Evolutionary conservation across 2,329 filamentous ascomycete genomes (phyloP).

Genomic region (Proliferodiscus dingleyae): DNA sequence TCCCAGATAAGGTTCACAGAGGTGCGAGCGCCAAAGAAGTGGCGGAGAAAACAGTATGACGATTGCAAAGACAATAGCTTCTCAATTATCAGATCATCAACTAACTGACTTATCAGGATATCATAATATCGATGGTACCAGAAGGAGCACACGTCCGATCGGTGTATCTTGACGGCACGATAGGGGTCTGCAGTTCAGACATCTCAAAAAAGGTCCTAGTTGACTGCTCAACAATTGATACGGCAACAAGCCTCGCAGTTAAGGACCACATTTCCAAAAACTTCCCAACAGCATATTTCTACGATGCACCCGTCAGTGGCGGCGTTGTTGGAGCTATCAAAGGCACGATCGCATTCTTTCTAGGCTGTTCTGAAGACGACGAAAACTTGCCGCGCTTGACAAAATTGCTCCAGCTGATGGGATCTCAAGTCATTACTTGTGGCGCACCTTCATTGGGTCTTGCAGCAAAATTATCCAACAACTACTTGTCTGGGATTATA

Average conservation of each 20-base stretch:
- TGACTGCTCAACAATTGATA: conserved; percentile 70
- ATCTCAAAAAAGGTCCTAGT: conserved; percentile 51
- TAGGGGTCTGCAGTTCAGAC: conserved; percentile 46
- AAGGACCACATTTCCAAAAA: conserved; percentile 3
- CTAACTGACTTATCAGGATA: too few species aligned
- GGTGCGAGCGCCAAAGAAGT: too few species aligned
- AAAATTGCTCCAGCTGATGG: conserved; percentile 46
- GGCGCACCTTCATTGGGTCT: conserved; percentile 51
- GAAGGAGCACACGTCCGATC: conserved; percentile 62
- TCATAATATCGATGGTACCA: conserved; percentile 64
- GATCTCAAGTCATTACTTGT: conserved; percentile 49
- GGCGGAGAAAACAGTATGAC: too few species aligned
- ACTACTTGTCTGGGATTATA: conserved; percentile 55
- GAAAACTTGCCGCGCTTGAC: conserved; percentile 40
- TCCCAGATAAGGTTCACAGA: too few species aligned
- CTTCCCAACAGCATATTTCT: conserved; percentile 25
- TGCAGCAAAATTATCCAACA: conserved; percentile 56
- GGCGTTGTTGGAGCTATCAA: conserved; percentile 32
- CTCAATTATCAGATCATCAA: too few species aligned
- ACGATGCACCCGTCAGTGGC: conserved; percentile 35
- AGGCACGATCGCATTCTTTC: conserved; percentile 35
- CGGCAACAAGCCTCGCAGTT: conserved; percentile 45
- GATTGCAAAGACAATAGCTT: too few species aligned
- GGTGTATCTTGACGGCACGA: conserved; percentile 46
- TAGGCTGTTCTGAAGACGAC: conserved; percentile 29